Conservation (phyloP, 208 protist species). For the Trypanosoma vivax region DNA sequence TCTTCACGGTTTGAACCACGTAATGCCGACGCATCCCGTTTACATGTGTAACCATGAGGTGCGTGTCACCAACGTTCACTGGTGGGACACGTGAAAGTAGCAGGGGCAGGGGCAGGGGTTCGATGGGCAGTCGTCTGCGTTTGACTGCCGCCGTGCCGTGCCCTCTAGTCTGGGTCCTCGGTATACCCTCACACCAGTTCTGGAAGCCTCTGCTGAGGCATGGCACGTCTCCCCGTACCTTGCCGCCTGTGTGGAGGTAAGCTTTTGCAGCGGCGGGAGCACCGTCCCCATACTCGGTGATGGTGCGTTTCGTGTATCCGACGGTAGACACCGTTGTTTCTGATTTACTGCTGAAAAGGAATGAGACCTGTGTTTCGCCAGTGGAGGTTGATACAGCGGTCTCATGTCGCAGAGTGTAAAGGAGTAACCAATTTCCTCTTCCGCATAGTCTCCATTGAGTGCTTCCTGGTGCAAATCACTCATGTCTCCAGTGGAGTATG, state of each 20-base stretch:
- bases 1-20: conserved; percentile 45
- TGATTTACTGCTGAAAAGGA: not conserved
- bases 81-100: conserved; percentile 52
- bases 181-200: too few species aligned
- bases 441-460: conserved; percentile 26
- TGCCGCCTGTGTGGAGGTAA: too few species aligned
- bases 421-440: conserved; percentile 65
- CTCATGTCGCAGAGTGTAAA: conserved; percentile 65
- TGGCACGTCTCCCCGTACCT: too few species aligned
- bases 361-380: not conserved
- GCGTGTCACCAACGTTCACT: conserved; percentile 50
- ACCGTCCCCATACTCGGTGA: too few species aligned
- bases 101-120: conserved; percentile 70
- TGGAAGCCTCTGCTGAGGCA: not conserved
- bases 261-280: too few species aligned
- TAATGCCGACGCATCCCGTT: conserved; percentile 45
- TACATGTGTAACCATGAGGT: conserved; percentile 76
- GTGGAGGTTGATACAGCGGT: not conserved
- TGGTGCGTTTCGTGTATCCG: too few species aligned
- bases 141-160: too few species aligned
- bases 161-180: too few species aligned
- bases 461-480: too few species aligned
- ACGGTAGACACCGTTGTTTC: not conserved
- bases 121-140: conserved; percentile 32
- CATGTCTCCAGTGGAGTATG: not conserved